Percentiles rank a stretch among this genome's conserved stretches.
Evolutionary conservation across 208 protist species (phyloP).

Genomic region (Leishmania major): DNA sequence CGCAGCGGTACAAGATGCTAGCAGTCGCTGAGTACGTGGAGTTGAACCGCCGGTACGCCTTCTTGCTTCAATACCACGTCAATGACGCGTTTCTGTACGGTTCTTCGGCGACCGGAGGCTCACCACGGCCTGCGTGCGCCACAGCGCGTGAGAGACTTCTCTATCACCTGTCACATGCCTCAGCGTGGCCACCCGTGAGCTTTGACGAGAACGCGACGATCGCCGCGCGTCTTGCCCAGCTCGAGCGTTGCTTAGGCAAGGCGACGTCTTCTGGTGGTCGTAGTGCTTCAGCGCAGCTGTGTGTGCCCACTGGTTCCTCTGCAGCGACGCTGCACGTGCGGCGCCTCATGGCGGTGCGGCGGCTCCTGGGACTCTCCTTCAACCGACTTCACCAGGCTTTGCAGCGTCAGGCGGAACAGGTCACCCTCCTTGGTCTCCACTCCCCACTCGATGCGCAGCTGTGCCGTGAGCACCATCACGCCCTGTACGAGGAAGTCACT

Average conservation of each 20-base stretch:
- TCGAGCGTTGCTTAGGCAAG: slow-evolving; percentile 40
- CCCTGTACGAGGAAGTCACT: slow-evolving; percentile 48
- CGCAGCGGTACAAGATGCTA: slow-evolving; percentile 64
- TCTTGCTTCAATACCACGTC: slow-evolving; percentile 49
- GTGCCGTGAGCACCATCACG: slow-evolving; percentile 49
- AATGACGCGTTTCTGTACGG: slow-evolving; percentile 6
- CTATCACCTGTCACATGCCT: slow-evolving; percentile 36
- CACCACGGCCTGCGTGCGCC: background rate
- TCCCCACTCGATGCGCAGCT: slow-evolving; percentile 63
- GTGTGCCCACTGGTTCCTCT: background rate
- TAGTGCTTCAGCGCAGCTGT: background rate
- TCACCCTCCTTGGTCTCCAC: slow-evolving; percentile 51
- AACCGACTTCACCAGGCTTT: slow-evolving; percentile 61
- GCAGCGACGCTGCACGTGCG: slow-evolving; percentile 31
- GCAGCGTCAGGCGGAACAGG: slow-evolving; percentile 67
- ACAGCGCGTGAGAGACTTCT: slow-evolving; percentile 36
- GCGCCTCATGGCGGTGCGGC: slow-evolving; percentile 53
- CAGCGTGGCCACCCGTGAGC: slow-evolving; percentile 68
- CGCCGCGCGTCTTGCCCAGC: slow-evolving; percentile 42
- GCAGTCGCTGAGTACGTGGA: slow-evolving; percentile 72
- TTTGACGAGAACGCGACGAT: slow-evolving; percentile 60
- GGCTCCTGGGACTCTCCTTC: slow-evolving; percentile 56
- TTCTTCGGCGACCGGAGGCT: background rate
- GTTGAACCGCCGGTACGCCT: slow-evolving; percentile 49
- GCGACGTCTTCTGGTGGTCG: background rate